These are phyloP conservation scores for Rhodamnia argentea DNA, from an alignment of 345 rosid genomes.

Conservation along the genomic window DNA sequence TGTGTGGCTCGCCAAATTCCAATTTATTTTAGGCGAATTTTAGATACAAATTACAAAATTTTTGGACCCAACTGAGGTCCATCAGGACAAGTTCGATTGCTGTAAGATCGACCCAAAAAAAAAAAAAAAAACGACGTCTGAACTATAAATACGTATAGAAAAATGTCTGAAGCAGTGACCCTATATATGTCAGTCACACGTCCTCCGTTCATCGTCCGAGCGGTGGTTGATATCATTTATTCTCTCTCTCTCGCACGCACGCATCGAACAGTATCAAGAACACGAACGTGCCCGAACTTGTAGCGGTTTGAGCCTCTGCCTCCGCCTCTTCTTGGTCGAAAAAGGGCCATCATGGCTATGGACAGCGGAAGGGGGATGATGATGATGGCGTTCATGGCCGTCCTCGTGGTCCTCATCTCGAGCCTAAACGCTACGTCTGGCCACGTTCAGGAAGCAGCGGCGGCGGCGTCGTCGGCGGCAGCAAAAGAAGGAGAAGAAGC, in stretches of 20 bases:
- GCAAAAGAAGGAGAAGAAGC: slow-evolving; percentile 35
- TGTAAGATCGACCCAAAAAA: not conserved
- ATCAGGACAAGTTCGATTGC: not conserved
- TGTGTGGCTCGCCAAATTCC: not conserved
- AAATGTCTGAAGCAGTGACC: not conserved
- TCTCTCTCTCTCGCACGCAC: not conserved
- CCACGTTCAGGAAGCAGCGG: not conserved
- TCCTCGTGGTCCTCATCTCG: not conserved
- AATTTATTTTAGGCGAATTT: not conserved
- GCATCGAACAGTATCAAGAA: not conserved
- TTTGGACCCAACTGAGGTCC: not conserved
- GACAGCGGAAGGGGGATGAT: not conserved
- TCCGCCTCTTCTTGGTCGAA: not conserved
- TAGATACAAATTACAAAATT: not conserved
- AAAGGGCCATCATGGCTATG: not conserved
- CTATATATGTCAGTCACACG: not conserved
- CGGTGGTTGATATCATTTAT: not conserved
- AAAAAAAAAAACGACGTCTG: not conserved
- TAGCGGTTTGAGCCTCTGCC: not conserved
- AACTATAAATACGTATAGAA: not conserved
- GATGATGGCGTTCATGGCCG: not conserved
- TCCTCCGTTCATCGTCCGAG: not conserved
- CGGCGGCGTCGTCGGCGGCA: not conserved
- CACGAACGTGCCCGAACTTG: not conserved
- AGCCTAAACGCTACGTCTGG: not conserved